Evolutionary conservation across 176 grass and related monocot species (phyloP), one percentile per base, ranked within the genome.

Genomic region (Phoenix roebelenii): DNA sequence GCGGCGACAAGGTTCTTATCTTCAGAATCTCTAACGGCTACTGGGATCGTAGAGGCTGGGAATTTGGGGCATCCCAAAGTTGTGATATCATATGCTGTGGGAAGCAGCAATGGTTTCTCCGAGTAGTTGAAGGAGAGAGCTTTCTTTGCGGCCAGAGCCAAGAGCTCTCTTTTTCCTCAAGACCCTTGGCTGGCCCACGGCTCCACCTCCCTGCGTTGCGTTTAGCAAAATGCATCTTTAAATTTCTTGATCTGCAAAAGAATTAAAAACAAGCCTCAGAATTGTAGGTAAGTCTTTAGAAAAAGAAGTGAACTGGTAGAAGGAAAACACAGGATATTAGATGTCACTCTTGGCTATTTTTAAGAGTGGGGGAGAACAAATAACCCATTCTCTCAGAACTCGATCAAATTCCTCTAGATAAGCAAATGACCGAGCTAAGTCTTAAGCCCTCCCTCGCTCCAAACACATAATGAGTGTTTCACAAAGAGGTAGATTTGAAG

Each of bases 221-320:
- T 22, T 65, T 65, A 49, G 62, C 62, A 5, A 5, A 65, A 12
- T 65, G 62, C 62, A 26, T 65, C 49, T 24, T 65, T 65, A 17
- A 65, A 65, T 65, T 52, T 52, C 22, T 65, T 23, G 25, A 65
- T 65, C 59, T 48, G 29, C 3, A 49, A 18, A 5, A 6, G 5
- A 32, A 1, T 32, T 5, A 28, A 32, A 32, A 32, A 32, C 5
- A 32, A 32, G 5, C 29, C 29, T 32, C 29, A 7, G 29, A 32
- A 32, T 1, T 32, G 29, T 32, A 5, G 29, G 5, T 6, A 32
- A 32, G 29, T 32, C 29, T 15, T 15, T 22, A 58, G 6, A 25
- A 15, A 24, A 15, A 58, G 10, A 25, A 58, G 7, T 3, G 0
- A 25, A 20, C 18, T 10, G 22, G 18, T 22, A 57, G 12, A 7